Conservation (phyloP, 345 rosid species). For the Psidium friedrichsthalianum region DNA sequence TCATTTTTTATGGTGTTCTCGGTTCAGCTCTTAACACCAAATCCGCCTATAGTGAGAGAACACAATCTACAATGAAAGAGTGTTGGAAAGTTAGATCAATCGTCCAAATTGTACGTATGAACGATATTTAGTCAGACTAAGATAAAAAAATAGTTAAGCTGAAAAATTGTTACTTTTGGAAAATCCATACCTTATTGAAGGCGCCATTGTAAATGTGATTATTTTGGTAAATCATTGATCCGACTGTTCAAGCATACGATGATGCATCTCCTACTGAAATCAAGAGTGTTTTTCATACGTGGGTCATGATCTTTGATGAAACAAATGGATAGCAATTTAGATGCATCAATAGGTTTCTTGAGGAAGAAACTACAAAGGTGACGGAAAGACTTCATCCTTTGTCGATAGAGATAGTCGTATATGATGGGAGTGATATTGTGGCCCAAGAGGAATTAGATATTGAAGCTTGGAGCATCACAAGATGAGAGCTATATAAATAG, state of each 20-base stretch:
- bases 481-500: neutral
- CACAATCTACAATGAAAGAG: neutral
- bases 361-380: neutral
- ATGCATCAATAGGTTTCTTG: neutral
- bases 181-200: accelerated
- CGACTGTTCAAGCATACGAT: neutral
- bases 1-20: neutral
- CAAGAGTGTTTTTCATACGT: neutral
- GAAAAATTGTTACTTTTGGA: neutral
- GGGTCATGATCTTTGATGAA: neutral
- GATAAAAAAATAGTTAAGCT: neutral
- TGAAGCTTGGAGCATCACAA: neutral
- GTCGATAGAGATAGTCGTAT: neutral
- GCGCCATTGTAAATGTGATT: accelerated
- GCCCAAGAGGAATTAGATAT: neutral
- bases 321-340: neutral
- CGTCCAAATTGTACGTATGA: neutral
- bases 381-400: neutral
- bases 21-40: neutral
- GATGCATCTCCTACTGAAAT: neutral
- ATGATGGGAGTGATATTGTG: neutral
- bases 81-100: neutral
- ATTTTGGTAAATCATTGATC: neutral
- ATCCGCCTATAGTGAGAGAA: neutral
- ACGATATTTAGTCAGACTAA: neutral